These are phyloP conservation scores for Achaetomiella virescens DNA, from an alignment of 495 filamentous ascomycete species.

Conservation along the genomic window DNA sequence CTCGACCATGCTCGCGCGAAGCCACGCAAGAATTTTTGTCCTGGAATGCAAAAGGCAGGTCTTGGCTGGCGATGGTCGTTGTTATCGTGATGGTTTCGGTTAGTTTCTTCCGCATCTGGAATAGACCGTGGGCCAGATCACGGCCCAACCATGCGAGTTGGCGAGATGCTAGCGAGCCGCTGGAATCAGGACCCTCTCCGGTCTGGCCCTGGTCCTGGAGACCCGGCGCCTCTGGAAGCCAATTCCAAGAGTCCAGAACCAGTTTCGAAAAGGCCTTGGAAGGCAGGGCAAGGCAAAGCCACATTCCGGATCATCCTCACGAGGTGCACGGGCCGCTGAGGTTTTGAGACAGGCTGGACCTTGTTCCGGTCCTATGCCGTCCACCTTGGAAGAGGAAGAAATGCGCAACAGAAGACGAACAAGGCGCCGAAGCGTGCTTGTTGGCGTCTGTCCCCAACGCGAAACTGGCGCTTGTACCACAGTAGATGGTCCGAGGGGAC, in stretches of 20 bases:
- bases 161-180: not conserved
- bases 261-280: not conserved
- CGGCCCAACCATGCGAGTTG: not conserved
- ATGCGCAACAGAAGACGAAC: not conserved
- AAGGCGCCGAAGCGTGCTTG: not conserved
- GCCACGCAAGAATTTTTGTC: not conserved
- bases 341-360: not conserved
- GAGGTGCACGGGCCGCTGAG: not conserved
- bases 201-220: not conserved
- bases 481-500: not conserved
- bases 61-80: not conserved
- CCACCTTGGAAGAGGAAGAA: not conserved
- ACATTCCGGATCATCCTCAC: not conserved
- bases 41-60: not conserved
- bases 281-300: not conserved
- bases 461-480: not conserved
- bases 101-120: constrained; percentile 8
- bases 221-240: not conserved
- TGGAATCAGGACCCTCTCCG: not conserved
- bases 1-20: not conserved
- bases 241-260: constrained; percentile 1
- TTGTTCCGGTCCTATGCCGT: not conserved
- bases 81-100: not conserved
- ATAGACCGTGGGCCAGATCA: not conserved
- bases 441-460: not conserved